Evolutionary conservation across 257 asterid species (phyloP), one percentile per base, ranked within the genome.

Genomic region (Solanum rostratum): DNA sequence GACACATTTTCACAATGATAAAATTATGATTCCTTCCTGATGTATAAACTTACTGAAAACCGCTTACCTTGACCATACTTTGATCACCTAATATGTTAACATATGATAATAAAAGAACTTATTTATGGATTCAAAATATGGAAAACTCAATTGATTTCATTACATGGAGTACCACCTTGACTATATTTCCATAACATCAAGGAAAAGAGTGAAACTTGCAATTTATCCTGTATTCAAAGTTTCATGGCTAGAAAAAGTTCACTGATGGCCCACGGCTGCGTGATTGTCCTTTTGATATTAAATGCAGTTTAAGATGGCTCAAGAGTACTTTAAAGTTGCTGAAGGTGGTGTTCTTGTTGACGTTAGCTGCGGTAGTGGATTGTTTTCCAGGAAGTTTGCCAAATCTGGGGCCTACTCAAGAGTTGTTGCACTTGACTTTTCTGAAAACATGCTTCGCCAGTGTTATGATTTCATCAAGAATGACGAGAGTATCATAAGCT

Each of bases 361-460:
- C 85, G 94, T 95, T 83, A 95, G 98, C 89, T 96, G 99, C 63
- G 99, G 99, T 79, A 96, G 98, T 88, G 98, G 99, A 74, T 92
- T 96, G 83, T 96, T 96, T 88, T 95, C 98, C 71, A 86, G 99
- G 89, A 93, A 95, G 85, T 96, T 96, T 89, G 97, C 98, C 73
- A 92, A 87, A 87, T 93, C 98, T 46, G 96, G 96, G 86, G 86
- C 65, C 83, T 95, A 93, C 88, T 93, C 98, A 81, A 93, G 86
- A 87, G 98, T 96, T 37, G 22, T 93, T 41, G 98, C 98, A 16
- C 97, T 96, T 54, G 98, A 93, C 87, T 96, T 93, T 88, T 96
- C 99, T 54, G 99, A 95, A 90, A 95, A 93, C 86, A 96, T 96
- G 99, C 98, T 96, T 87, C 97, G 97, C 84, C 99, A 95, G 33